These are phyloP conservation scores for Annona squamosa DNA, from an alignment of 164 flowering plant species.

Conservation along the genomic window DNA sequence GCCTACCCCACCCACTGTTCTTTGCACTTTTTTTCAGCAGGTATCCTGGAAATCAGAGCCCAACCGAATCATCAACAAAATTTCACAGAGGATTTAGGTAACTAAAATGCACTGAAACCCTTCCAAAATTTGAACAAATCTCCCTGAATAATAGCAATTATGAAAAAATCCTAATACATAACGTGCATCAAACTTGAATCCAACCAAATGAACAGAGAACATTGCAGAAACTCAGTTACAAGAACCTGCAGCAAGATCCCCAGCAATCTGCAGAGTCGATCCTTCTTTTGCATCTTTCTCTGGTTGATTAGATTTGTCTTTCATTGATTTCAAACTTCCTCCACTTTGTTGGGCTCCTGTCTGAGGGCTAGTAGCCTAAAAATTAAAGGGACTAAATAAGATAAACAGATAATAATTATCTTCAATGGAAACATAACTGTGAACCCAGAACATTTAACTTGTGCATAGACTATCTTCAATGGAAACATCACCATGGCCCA, in stretches of 20 bases:
- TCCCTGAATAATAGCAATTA: too few species aligned
- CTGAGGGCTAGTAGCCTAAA: constrained; percentile 93
- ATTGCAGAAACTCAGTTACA: not conserved
- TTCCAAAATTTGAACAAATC: too few species aligned
- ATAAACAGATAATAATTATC: not conserved
- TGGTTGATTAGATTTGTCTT: constrained; percentile 61
- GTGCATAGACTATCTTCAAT: too few species aligned
- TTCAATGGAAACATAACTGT: not conserved
- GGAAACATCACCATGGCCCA: too few species aligned
- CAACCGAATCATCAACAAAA: not conserved
- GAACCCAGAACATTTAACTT: not conserved
- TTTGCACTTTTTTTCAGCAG: constrained; percentile 87
- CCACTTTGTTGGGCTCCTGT: constrained; percentile 66
- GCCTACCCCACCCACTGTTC: constrained; percentile 85
- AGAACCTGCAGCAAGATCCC: constrained; percentile 16
- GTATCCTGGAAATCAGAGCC: constrained; percentile 43
- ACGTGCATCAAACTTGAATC: not conserved
- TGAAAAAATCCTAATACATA: too few species aligned
- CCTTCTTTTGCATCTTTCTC: constrained; percentile 81
- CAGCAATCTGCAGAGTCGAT: constrained; percentile 73
- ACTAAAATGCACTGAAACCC: too few species aligned
- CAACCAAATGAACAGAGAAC: not conserved
- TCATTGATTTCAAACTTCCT: constrained; percentile 80
- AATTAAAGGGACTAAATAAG: not conserved
- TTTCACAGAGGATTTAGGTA: too few species aligned